Percentiles rank a stretch among this genome's conserved stretches.
Evolutionary conservation across 2,329 filamentous ascomycete species (phyloP).

Genomic region (Didymosphaeria variabile): DNA sequence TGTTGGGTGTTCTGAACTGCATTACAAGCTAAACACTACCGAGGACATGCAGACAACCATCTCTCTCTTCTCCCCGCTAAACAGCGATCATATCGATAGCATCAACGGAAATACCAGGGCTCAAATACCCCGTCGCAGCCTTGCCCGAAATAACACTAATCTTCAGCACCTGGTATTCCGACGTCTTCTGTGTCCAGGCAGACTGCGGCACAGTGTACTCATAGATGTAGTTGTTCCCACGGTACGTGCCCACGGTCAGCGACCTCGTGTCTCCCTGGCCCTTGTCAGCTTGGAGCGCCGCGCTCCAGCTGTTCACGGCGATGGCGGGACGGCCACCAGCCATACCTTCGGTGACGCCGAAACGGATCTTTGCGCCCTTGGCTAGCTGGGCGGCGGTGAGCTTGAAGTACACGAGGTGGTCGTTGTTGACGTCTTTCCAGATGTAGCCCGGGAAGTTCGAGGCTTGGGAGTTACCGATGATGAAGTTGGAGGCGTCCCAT

Average conservation of each 20-base stretch:
- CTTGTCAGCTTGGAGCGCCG: slow-evolving; percentile 27
- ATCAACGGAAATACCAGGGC: slow-evolving; percentile 31
- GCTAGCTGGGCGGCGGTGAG: slow-evolving; percentile 33
- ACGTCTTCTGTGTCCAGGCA: slow-evolving; percentile 29
- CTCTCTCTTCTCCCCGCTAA: not conserved
- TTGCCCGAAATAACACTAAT: slow-evolving; percentile 33
- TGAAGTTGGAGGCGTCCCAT: slow-evolving; percentile 33
- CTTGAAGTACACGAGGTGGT: slow-evolving; percentile 54
- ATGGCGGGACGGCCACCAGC: slow-evolving; percentile 30
- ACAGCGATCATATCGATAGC: slow-evolving; percentile 29
- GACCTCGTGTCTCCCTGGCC: slow-evolving; percentile 30
- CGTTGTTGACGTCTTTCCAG: slow-evolving; percentile 55
- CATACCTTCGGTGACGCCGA: slow-evolving; percentile 34
- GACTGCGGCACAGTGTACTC: slow-evolving; percentile 34
- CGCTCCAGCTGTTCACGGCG: slow-evolving; percentile 28
- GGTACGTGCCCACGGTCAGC: slow-evolving; percentile 34
- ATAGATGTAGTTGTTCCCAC: slow-evolving; percentile 35
- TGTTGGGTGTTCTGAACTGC: not conserved
- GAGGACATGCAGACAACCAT: not conserved
- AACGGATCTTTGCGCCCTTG: slow-evolving; percentile 28
- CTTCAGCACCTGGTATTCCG: slow-evolving; percentile 31
- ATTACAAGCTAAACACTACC: not conserved
- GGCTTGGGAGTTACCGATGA: slow-evolving; percentile 26
- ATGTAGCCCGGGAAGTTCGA: slow-evolving; percentile 53
- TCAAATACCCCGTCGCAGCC: slow-evolving; percentile 30